These are phyloP conservation scores for Aspergillus ochraceoroseus DNA, from an alignment of 2,329 filamentous ascomycete genomes.

Conservation along the genomic window DNA sequence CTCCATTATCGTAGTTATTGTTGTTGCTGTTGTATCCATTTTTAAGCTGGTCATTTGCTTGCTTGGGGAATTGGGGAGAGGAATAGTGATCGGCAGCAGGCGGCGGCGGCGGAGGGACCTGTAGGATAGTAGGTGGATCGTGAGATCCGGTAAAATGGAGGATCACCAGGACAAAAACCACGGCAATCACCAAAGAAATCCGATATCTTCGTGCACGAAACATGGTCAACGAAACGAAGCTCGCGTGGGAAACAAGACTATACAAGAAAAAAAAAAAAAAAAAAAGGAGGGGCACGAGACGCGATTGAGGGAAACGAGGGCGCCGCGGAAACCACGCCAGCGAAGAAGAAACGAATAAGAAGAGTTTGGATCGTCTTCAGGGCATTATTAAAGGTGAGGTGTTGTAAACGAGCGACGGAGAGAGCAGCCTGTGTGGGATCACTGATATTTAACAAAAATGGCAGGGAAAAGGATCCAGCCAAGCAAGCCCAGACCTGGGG, in stretches of 20 bases:
- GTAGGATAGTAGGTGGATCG: constrained; percentile 24
- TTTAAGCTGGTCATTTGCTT: not conserved
- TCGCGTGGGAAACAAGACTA: constrained; percentile 1
- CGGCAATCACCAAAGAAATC: constrained; percentile 44
- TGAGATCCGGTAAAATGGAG: constrained; percentile 50
- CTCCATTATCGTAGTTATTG: not conserved
- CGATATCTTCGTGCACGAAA: constrained; percentile 48
- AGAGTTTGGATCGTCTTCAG: not conserved
- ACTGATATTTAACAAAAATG: too few relatives aligned
- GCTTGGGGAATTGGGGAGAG: constrained; percentile 8
- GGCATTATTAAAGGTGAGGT: not conserved
- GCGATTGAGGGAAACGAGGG: not conserved
- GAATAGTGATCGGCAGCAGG: constrained; percentile 17
- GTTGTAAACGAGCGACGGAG: not conserved
- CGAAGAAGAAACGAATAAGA: not conserved
- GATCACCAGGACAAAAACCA: constrained; percentile 43
- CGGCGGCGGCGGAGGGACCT: constrained; percentile 9
- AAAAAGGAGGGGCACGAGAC: constrained; percentile 1
- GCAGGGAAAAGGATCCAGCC: too few relatives aligned
- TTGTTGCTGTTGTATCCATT: not conserved
- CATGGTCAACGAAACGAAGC: constrained; percentile 31
- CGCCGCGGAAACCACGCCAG: constrained; percentile 1
- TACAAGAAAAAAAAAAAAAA: constrained; percentile 12
- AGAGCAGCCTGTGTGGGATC: too few relatives aligned
- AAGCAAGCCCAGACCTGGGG: too few relatives aligned